Base-by-base conservation (phyloP, 352 stramenopile genomes). In the Phytophthora pinifolia region DNA sequence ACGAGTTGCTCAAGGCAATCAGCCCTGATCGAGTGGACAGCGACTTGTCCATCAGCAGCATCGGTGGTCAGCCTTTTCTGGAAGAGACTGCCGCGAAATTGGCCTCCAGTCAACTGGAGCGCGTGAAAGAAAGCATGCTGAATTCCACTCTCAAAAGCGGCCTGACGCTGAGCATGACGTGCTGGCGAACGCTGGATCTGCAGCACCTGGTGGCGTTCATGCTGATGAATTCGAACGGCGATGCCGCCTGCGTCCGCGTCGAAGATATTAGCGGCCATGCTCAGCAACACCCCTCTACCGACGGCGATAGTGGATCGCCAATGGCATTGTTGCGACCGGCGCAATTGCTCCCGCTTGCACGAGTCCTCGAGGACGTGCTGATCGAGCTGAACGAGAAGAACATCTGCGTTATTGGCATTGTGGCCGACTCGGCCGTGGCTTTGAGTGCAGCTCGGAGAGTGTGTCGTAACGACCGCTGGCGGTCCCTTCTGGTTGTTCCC, bases 141-240 rank as follows among this genome's bases (percentile, higher is more conserved):
- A 89, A 93, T 43, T 89, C 79, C 39, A 90, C 75, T 6, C 84
- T 89, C 61, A 94, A 91, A 41, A 79, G 79, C 36, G 82, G 80
- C 0, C 74, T 94, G 22, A 92, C 78, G 27, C 59, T 94, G 18
- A 94, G 83, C 46, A 48, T 92, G 34, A 83, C 82, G 31, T 82
- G 62, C 46, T 93, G 83, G 83, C 58, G 54, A 13, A 88, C 79
- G 4, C 59, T 86, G 31, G 72, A 87, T 52, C 49, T 74, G 4
- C 78, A 89, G 63, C 62, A 89, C 29, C 44, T 94, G 27, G 79
- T 91, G 33, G 74, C 79, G 3, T 91, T 94, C 46, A 78, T 80
- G 25, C 66, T 94, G 4, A 67, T 91, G 3, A 92, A 92, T 58
- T 86, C 77, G 22, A 90, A 89, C 52, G 83, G 83, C 38, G 83